These are phyloP conservation scores for Aureobasidium musti DNA, from an alignment of 2,329 filamentous ascomycete species.

Conservation along the genomic window DNA sequence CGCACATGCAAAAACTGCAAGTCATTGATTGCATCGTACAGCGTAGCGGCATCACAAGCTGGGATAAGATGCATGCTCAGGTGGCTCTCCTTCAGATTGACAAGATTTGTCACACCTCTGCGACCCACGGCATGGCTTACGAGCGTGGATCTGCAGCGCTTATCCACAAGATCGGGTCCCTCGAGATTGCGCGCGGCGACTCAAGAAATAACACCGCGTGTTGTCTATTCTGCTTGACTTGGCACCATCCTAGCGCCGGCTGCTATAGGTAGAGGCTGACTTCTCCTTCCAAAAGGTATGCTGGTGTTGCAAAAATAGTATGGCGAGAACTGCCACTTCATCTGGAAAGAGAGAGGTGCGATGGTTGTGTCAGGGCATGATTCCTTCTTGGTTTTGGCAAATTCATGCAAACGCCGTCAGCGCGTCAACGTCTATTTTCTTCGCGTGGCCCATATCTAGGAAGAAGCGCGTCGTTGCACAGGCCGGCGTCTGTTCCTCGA, in stretches of 20 bases:
- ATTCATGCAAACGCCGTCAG: constrained; percentile 27
- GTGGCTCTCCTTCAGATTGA: not conserved
- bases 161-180: constrained; percentile 12
- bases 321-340: not conserved
- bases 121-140: not conserved
- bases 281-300: not conserved
- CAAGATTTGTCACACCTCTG: constrained; percentile 26
- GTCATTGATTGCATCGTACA: constrained; percentile 12
- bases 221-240: not conserved
- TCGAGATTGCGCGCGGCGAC: constrained; percentile 21
- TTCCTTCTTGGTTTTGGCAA: not conserved
- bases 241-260: constrained; percentile 9
- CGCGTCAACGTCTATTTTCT: not conserved
- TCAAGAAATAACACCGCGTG: not conserved
- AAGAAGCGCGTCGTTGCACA: constrained; percentile 28
- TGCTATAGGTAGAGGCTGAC: constrained; percentile 11
- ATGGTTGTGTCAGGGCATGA: constrained; percentile 6
- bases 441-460: constrained; percentile 6
- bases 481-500: constrained; percentile 27
- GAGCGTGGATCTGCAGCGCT: constrained; percentile 20
- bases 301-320: constrained; percentile 4
- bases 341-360: not conserved
- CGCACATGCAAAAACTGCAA: constrained; percentile 19
- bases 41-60: not conserved
- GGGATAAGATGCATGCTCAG: constrained; percentile 1